Conservation (phyloP, 1,139 yeast genomes). For the Hyphopichia fennica region DNA sequence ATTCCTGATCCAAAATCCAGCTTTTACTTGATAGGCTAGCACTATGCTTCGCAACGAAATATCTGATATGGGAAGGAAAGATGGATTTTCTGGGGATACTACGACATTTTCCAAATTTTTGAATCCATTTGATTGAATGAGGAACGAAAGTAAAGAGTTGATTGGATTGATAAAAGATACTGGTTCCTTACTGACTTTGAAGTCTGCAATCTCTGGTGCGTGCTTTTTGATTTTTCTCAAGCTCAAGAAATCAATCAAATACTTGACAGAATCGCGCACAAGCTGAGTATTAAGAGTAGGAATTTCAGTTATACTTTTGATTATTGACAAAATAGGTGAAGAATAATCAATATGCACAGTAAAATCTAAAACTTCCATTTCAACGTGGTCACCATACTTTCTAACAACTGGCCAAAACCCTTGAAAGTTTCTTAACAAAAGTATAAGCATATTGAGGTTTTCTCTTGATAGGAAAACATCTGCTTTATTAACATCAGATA, state of each 20-base stretch:
- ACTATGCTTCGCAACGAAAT: conserved; percentile 62
- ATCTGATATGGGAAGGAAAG: conserved; percentile 51
- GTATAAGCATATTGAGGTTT: conserved; percentile 37
- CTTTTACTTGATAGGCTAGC: conserved; percentile 68
- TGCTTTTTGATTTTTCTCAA: conserved; percentile 20
- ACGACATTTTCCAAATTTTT: conserved; percentile 16
- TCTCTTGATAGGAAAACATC: conserved; percentile 24
- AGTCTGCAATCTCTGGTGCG: conserved; percentile 40
- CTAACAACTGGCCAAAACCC: conserved; percentile 56
- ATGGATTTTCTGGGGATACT: conserved; percentile 12
- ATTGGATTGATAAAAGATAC: conserved; percentile 62
- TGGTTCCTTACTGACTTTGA: conserved; percentile 47
- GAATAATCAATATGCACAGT: conserved; percentile 50
- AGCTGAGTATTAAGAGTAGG: conserved; percentile 19
- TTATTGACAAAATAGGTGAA: conserved; percentile 45
- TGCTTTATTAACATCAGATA: conserved; percentile 18
- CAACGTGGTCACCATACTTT: conserved; percentile 69
- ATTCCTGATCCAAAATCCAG: conserved; percentile 90
- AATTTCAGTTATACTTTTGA: conserved; percentile 43
- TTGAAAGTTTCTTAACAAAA: conserved; percentile 53
- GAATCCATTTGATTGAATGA: conserved; percentile 35
- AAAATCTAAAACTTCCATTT: conserved; percentile 51
- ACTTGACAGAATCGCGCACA: conserved; percentile 15
- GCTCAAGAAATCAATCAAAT: conserved; percentile 26
- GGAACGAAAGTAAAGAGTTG: conserved; percentile 50